These are phyloP conservation scores for Pisolithus thermaeus DNA, from an alignment of 1,284 basidiomycete species.

Conservation along the genomic window DNA sequence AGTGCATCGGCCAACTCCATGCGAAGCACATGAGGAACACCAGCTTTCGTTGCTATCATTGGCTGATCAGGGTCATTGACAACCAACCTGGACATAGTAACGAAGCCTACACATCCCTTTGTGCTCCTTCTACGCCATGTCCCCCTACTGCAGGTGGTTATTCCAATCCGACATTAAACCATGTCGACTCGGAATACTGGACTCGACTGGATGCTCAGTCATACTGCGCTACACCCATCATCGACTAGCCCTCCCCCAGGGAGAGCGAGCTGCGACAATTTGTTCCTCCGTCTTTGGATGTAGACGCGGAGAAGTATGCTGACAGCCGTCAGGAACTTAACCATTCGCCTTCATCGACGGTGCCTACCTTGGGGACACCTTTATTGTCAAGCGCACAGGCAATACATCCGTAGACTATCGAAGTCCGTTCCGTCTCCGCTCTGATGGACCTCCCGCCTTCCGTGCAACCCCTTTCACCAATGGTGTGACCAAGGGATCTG, in stretches of 20 bases:
- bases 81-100: slow-evolving; percentile 26
- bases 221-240: slow-evolving; percentile 29
- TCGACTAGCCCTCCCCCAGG: slow-evolving; percentile 24
- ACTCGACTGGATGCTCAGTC: slow-evolving; percentile 20
- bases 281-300: slow-evolving; percentile 9
- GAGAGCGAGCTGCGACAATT: slow-evolving; percentile 15
- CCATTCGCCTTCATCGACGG: slow-evolving; percentile 28
- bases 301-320: slow-evolving; percentile 6
- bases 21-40: slow-evolving; percentile 19
- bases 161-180: slow-evolving; percentile 27
- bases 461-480: slow-evolving; percentile 18
- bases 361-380: slow-evolving; percentile 28
- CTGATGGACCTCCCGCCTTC: slow-evolving; percentile 16
- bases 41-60: not conserved
- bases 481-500: not conserved
- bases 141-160: slow-evolving; percentile 27
- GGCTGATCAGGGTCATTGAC: slow-evolving; percentile 9
- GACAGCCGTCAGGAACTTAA: slow-evolving; percentile 18
- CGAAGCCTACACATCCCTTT: slow-evolving; percentile 13
- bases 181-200: slow-evolving; percentile 10
- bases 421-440: slow-evolving; percentile 29
- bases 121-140: slow-evolving; percentile 25
- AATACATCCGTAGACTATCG: slow-evolving; percentile 10
- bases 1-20: slow-evolving; percentile 23
- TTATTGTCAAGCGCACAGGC: slow-evolving; percentile 13